Evolutionary conservation across 257 asterid genomes (phyloP).

Genomic region (Plantago ovata): DNA sequence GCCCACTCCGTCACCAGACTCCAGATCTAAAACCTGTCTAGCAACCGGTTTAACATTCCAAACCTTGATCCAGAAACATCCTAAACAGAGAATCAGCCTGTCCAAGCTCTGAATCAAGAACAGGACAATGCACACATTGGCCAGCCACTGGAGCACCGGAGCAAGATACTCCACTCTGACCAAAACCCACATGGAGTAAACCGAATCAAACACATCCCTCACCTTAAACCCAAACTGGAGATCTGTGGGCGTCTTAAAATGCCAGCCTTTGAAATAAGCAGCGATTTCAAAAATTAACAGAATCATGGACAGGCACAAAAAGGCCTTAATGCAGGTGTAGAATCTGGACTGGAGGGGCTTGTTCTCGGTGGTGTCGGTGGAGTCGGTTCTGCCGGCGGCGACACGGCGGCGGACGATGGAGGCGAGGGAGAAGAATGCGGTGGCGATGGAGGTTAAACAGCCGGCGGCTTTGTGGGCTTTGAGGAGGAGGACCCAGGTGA

Average conservation of each 20-base stretch:
- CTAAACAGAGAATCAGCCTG: constrained; percentile 71
- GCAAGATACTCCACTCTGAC: constrained; percentile 86
- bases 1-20: constrained; percentile 60
- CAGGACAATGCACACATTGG: constrained; percentile 65
- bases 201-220: constrained; percentile 53
- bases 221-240: constrained; percentile 50
- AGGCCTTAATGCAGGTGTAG: constrained; percentile 51
- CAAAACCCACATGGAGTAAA: constrained; percentile 69
- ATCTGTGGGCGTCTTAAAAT: constrained; percentile 58
- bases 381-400: constrained; percentile 68
- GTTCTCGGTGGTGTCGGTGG: constrained; percentile 54
- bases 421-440: constrained; percentile 71
- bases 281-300: constrained; percentile 64
- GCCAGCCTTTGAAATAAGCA: constrained; percentile 88
- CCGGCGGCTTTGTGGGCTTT: constrained; percentile 95
- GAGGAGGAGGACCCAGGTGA: constrained; percentile 87
- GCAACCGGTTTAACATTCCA: constrained; percentile 60
- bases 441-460: constrained; percentile 66
- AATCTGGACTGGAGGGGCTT: constrained; percentile 39
- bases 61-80: constrained; percentile 76
- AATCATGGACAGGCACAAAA: constrained; percentile 53
- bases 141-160: constrained; percentile 69
- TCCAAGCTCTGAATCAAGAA: constrained; percentile 85
- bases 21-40: constrained; percentile 59
- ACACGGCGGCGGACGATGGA: constrained; percentile 75